These are phyloP conservation scores for Colletotrichum sp. DNA, from an alignment of 2,329 filamentous ascomycete species.

Conservation along the genomic window DNA sequence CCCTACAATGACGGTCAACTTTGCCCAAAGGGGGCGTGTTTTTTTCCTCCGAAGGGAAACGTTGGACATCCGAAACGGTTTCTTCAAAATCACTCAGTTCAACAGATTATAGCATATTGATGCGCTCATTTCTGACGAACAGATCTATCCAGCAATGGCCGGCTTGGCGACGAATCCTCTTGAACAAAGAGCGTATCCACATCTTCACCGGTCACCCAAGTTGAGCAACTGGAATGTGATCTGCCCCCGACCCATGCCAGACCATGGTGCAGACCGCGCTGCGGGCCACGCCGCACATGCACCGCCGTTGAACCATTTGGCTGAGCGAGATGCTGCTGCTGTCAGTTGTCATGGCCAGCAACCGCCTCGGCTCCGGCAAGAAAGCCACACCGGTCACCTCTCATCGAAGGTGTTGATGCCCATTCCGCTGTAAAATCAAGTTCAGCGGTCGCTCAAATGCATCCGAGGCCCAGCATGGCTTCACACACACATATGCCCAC, in stretches of 20 bases:
- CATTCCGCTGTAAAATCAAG: not conserved
- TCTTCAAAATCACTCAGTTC: not conserved
- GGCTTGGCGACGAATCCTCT: not conserved
- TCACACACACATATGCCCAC: not conserved
- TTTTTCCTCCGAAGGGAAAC: not conserved
- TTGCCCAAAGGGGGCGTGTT: not conserved
- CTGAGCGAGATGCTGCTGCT: not conserved
- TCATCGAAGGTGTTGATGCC: not conserved
- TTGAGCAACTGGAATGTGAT: slow-evolving; percentile 1
- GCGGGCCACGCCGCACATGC: not conserved
- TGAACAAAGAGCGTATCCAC: slow-evolving; percentile 7
- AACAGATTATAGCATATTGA: not conserved
- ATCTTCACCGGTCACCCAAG: slow-evolving; percentile 18
- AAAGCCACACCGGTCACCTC: not conserved
- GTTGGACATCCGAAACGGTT: not conserved
- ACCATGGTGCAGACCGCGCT: not conserved
- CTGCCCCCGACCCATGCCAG: not conserved
- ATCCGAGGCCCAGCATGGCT: not conserved
- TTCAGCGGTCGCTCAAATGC: not conserved
- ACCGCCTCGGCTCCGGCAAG: not conserved
- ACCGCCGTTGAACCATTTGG: not conserved
- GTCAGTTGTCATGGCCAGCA: not conserved
- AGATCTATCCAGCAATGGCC: not conserved
- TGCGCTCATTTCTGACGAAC: not conserved
- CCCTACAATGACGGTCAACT: not conserved